Base-by-base conservation (phyloP, 2,329 filamentous ascomycete species). In the Aspergillus ochraceus region DNA sequence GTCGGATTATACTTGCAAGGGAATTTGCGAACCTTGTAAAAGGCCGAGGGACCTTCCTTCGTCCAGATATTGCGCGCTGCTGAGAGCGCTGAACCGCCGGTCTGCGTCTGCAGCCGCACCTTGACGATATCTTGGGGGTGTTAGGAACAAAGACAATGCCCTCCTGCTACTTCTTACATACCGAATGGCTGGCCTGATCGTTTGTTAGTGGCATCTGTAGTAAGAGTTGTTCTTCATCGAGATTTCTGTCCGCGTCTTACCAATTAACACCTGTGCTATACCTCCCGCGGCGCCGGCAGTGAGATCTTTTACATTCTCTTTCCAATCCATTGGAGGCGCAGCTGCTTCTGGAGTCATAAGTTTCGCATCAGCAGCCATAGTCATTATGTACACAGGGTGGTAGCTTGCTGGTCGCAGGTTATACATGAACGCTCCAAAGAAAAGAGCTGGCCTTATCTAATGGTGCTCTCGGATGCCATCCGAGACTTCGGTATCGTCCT, bases 51-150 rank as follows among this genome's bases (percentile, higher is more conserved):
- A 1, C 95, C 95, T 77, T 99, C 95, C 71, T 91, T 89, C 70
- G 86, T 88, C 79, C 91, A 91, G 80, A 99, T 98, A 64, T 89
- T 86, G 54, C 84, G 84, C 95, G 66, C 91, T 91, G 70, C 91
- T 84, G 51, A 96, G 78, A 56, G 95, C 95, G 65, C 86, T 89
- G 55, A 29, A 29, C 97, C 96, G 68, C 91, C 86, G 22, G 84
- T 88, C 56, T 90, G 90, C 17, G 95, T 99, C 78, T 99, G 95
- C 52, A 99, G 85, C 58, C 95, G 91, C 70, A 99, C 95, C 81
- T 99, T 99, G 81, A 99, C 89, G 65, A 97, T 29, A 29, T 29
- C 26, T 24, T 8, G 26, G 8, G 26, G 8, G 9, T 6, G 26
- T 29, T 29, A 29, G 26, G 26, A 29, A 9, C 26, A 29, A 5